Percentiles rank a stretch among this genome's conserved stretches.
phyloP scores from a whole-genome alignment of 305 asterid species.

The Fraxinus xanthoxyloides region DNA sequence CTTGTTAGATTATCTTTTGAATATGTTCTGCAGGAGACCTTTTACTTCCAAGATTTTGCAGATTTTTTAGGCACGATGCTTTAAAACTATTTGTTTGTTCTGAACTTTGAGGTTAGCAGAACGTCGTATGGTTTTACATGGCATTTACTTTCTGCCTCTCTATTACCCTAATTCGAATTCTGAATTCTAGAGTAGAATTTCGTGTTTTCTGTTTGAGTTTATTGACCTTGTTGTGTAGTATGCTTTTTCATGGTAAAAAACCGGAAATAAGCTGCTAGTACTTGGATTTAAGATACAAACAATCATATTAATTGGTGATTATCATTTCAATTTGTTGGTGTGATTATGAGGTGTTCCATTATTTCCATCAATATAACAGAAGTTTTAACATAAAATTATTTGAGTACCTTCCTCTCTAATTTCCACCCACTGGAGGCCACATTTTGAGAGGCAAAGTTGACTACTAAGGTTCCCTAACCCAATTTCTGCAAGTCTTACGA shows the following conservation, averaged over 20 bases:
- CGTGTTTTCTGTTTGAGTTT: neutral
- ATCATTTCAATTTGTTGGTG: neutral
- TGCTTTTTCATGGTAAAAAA: neutral
- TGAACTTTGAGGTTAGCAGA: neutral
- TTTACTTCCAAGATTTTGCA: neutral
- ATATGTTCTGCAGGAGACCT: neutral
- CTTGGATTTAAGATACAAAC: neutral
- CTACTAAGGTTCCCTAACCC: neutral
- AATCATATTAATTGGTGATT: neutral
- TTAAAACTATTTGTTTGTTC: neutral
- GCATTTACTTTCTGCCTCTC: neutral
- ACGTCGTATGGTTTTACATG: neutral
- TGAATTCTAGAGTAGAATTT: neutral
- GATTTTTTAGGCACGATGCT: neutral
- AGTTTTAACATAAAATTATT: neutral
- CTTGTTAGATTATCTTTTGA: neutral
- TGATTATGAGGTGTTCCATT: neutral
- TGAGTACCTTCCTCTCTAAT: neutral
- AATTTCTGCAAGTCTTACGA: neutral
- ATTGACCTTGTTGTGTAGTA: neutral
- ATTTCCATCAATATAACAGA: neutral
- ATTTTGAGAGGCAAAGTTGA: neutral
- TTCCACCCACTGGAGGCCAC: neutral
- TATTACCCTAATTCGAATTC: neutral
- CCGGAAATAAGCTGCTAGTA: neutral